Percentiles rank a stretch among this genome's conserved stretches.
phyloP scores from a whole-genome alignment of 768 basidiomycete genomes.

The Phanerochaete carnosa region DNA sequence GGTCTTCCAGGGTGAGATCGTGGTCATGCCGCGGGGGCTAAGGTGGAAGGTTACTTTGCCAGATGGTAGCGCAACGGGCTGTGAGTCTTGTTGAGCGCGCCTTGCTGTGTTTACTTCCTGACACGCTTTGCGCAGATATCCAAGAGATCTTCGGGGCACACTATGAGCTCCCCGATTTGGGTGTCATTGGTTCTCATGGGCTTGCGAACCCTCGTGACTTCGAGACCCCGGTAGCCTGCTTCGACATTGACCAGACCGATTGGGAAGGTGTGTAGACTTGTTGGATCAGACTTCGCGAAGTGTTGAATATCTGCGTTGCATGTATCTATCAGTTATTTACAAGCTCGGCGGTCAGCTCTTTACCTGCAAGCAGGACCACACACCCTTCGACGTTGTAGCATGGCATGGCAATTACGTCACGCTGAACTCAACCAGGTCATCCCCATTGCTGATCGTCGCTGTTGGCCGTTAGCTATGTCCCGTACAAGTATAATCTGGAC shows the following conservation, averaged over 20 bases:
- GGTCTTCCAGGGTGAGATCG: constrained; percentile 61
- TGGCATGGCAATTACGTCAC: constrained; percentile 61
- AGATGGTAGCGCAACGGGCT: constrained; percentile 60
- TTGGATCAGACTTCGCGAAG: too few relatives aligned
- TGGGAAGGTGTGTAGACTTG: constrained; percentile 61
- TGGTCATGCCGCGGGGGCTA: constrained; percentile 64
- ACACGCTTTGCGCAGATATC: constrained; percentile 38
- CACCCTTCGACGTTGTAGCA: constrained; percentile 70
- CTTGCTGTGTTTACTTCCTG: neutral
- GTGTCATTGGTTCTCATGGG: constrained; percentile 63
- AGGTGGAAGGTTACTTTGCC: constrained; percentile 59
- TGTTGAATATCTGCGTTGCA: neutral
- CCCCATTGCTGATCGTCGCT: neutral
- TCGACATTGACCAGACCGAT: constrained; percentile 59
- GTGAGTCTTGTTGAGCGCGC: constrained; percentile 27
- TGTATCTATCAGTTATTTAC: neutral
- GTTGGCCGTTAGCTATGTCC: constrained; percentile 68
- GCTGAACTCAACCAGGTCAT: neutral
- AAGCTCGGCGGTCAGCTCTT: constrained; percentile 56
- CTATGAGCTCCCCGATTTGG: constrained; percentile 61
- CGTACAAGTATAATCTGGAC: constrained; percentile 63
- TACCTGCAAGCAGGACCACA: constrained; percentile 53
- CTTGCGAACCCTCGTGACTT: constrained; percentile 67
- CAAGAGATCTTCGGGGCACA: constrained; percentile 64
- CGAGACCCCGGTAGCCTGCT: constrained; percentile 56